Evolutionary conservation across 176 grass and related monocot species (phyloP), one percentile per base, ranked within the genome.

Genomic region (Aegilops umbellulata): DNA sequence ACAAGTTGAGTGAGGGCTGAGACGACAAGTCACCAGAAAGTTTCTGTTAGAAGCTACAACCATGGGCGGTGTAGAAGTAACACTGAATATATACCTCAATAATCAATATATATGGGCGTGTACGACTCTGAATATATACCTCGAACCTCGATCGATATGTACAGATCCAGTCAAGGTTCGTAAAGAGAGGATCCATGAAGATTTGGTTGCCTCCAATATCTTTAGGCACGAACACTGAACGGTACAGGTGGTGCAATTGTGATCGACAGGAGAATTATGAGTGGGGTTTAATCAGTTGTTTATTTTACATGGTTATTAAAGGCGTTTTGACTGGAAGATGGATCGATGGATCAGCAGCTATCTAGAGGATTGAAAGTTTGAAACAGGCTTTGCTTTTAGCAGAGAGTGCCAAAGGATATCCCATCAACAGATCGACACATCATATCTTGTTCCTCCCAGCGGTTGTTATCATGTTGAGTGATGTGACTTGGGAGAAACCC

Each of bases 351-450:
- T 24, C 10, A 17, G 16, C 27, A 34, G 1, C 65, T 17, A 7
- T 14, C 27, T 19, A 67, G 61, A 46, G 10, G 8, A 60, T 22
- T n/a, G 20, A 17, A 74, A 4, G 7, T 32, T 19, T 22, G 19
- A 19, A 74, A 5, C 23, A 23, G 17, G 10, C 13, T 64, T 57
- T 74, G 32, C 68, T 80, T 80, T 88, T 65, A 65, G 87, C 87
- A 63, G 39, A 64, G 63, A 78, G 47, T 69, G 51, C 26, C 20
- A 15, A 31, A 58, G 49, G 51, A 79, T 84, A 26, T 6, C 55
- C 26, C 19, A 24, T 34, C 12, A 86, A 36, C 20, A 31, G 55
- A 51, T 35, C 42, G 49, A 53, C 49, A 53, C 16, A 42, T 27
- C 10, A 7, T 19, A 12, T 42, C 24, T 60, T 65, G 49, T 47